Base-by-base conservation (phyloP, 139 green algal genomes). In the Gonium pectorale region DNA sequence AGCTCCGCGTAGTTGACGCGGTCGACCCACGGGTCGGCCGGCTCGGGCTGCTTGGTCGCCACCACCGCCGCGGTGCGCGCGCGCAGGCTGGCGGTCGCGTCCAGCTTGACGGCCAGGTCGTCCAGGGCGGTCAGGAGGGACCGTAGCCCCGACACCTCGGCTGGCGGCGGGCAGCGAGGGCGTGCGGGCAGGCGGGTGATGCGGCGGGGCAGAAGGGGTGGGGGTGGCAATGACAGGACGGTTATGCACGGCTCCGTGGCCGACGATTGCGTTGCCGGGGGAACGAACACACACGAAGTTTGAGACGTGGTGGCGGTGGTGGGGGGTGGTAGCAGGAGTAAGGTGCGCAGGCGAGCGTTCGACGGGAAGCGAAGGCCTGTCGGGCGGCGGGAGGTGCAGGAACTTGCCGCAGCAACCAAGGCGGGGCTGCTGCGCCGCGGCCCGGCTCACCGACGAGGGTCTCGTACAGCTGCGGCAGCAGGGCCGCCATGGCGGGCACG, bases 391-490 rank as follows among this genome's bases (percentile, higher is more conserved):
- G n/a, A n/a, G n/a, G n/a, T n/a, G n/a, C n/a, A n/a, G n/a, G n/a
- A n/a, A n/a, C n/a, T n/a, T n/a, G n/a, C n/a, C n/a, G n/a, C n/a
- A n/a, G n/a, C n/a, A n/a, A n/a, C n/a, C n/a, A n/a, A n/a, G n/a
- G n/a, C n/a, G n/a, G n/a, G n/a, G n/a, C n/a, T n/a, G n/a, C n/a
- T n/a, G n/a, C n/a, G n/a, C n/a, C n/a, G n/a, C n/a, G n/a, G n/a
- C 63, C 37, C 21, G 13, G 51, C 74, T 31, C 41, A 82, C 75
- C 75, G 3, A 72, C 59, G 33, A 82, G 75, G 29, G 56, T 71
- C 4, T 60, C 75, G 15, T 82, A 43, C 59, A 82, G 59, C 41
- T 44, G n/a, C 15, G 75, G 75, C 40, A 82, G 56, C 41, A 71
- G 29, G 29, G 33, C 46, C 7, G 75, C 59, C 75, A 82, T 82